Evolutionary conservation across 176 grass and related monocot species (phyloP).

Genomic region (Triticum dicoccoides): DNA sequence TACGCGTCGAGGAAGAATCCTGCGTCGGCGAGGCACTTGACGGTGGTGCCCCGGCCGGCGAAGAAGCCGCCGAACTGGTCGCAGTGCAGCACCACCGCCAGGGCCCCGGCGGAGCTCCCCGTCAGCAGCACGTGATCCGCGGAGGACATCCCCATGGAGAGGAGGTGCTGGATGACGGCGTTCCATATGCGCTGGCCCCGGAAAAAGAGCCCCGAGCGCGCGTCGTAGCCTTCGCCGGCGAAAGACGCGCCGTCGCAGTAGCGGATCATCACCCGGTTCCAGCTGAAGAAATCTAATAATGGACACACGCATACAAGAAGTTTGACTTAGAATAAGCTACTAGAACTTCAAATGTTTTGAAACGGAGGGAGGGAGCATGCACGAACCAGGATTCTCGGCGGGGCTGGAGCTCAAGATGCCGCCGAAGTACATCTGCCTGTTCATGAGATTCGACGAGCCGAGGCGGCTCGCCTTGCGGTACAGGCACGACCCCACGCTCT

Average conservation of each 20-base stretch:
- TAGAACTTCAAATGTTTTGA: not conserved
- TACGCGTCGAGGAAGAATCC: constrained; percentile 92
- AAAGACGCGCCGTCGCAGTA: constrained; percentile 95
- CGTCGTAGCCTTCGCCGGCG: constrained; percentile 66
- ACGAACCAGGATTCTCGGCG: constrained; percentile 60
- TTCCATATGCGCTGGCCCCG: constrained; percentile 81
- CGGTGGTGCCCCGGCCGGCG: constrained; percentile 22
- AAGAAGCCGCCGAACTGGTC: constrained; percentile 71
- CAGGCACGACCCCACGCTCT: constrained; percentile 41
- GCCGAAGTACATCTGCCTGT: constrained; percentile 49
- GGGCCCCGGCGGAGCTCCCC: constrained; percentile 77
- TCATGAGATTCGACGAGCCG: constrained; percentile 74
- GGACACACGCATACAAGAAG: no score
- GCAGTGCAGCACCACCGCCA: constrained; percentile 71
- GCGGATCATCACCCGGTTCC: constrained; percentile 77
- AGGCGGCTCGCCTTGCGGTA: constrained; percentile 45
- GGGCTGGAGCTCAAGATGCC: constrained; percentile 66
- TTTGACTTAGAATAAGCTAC: not conserved
- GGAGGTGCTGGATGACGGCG: constrained; percentile 52
- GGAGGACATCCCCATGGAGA: constrained; percentile 71
- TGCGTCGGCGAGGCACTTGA: constrained; percentile 87
- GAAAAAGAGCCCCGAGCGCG: constrained; percentile 49
- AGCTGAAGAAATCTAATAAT: constrained; percentile 75
- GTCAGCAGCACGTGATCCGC: constrained; percentile 51
- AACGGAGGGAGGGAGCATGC: not conserved